Evolutionary conservation across 371 early-diverging fungal genomes (phyloP).

Genomic region (Syncephalastrum racemosum): DNA sequence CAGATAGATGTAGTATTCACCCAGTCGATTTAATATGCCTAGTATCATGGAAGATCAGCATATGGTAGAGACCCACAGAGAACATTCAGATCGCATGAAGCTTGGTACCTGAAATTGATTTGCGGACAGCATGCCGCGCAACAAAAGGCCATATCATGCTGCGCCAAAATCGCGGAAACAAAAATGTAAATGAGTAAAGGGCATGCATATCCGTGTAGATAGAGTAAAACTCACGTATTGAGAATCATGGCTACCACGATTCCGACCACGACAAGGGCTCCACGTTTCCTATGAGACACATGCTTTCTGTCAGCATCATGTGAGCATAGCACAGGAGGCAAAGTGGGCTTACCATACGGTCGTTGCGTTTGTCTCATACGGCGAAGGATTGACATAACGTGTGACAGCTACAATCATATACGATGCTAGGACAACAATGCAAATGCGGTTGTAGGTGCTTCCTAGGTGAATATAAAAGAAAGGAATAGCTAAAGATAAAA

Average conservation of each 20-base stretch:
- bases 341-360: conserved; percentile 40
- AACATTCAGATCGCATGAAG: no score
- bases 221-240: conserved; percentile 37
- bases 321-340: neutral
- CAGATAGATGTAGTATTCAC: conserved; percentile 42
- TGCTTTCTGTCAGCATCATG: neutral
- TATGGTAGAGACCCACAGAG: no score
- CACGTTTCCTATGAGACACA: conserved; percentile 40
- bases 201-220: neutral
- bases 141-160: conserved; percentile 63
- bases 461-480: conserved; percentile 48
- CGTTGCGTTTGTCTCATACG: conserved; percentile 27
- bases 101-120: conserved; percentile 29
- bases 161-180: neutral
- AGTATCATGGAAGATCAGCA: no score
- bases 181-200: conserved; percentile 3
- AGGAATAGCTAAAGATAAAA: conserved; percentile 30
- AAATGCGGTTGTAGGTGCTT: conserved; percentile 44
- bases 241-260: conserved; percentile 53
- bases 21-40: conserved; percentile 32
- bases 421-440: conserved; percentile 40
- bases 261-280: conserved; percentile 53
- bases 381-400: conserved; percentile 29
- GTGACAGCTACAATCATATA: conserved; percentile 41
- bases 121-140: conserved; percentile 57